A percentile compares a stretch with the other conserved stretches of the same genome.
These are phyloP conservation scores for Epichloe bromicola DNA, from an alignment of 2,329 filamentous ascomycete species.

Conservation along the genomic window DNA sequence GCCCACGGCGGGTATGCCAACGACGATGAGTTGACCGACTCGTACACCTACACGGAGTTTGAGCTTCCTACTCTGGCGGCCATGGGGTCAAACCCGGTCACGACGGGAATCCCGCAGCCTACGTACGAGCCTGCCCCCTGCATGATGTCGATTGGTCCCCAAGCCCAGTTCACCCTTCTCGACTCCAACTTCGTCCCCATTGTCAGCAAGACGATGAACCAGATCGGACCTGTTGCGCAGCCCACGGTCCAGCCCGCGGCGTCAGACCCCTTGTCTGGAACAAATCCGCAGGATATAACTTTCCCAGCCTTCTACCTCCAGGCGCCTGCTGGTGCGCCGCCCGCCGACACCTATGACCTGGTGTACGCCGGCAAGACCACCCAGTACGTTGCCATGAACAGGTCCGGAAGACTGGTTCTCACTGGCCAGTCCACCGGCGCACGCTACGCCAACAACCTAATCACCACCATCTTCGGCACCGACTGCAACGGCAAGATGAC, in stretches of 20 bases:
- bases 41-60: background rate
- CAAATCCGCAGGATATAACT: background rate
- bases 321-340: background rate
- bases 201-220: background rate
- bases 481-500: background rate
- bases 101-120: background rate
- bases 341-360: background rate
- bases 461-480: background rate
- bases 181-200: background rate
- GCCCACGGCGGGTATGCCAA: background rate
- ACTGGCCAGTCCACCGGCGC: background rate
- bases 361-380: background rate
- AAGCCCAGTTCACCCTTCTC: background rate
- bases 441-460: background rate
- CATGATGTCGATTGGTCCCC: background rate
- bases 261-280: background rate
- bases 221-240: background rate
- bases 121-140: background rate
- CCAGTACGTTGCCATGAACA: background rate
- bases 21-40: background rate
- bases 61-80: background rate
- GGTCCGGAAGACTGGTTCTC: background rate
- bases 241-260: background rate
- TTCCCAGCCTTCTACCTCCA: background rate
- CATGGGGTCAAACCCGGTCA: background rate